Evolutionary conservation across 2,329 filamentous ascomycete genomes (phyloP).

Genomic region (Colletotrichum trifolii): DNA sequence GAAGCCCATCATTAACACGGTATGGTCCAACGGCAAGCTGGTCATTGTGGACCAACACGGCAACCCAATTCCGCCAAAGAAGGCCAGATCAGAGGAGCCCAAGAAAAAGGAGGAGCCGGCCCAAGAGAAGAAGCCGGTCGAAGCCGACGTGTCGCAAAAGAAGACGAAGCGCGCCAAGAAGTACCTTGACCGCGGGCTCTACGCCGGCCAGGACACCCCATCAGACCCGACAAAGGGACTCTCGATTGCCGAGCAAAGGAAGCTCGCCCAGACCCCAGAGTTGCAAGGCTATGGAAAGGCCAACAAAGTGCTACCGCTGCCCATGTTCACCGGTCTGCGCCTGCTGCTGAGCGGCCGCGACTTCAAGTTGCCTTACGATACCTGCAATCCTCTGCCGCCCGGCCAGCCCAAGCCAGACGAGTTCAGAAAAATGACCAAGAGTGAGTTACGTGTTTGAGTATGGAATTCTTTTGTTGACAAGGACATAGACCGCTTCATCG

Average conservation of each 20-base stretch:
- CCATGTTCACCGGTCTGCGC: slow-evolving; percentile 81
- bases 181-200: slow-evolving; percentile 86
- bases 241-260: slow-evolving; percentile 62
- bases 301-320: slow-evolving; percentile 74
- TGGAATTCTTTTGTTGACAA: slow-evolving; percentile 6
- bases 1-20: slow-evolving; percentile 65
- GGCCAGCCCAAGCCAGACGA: slow-evolving; percentile 93
- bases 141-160: slow-evolving; percentile 47
- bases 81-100: slow-evolving; percentile 40
- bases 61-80: slow-evolving; percentile 42
- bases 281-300: slow-evolving; percentile 57
- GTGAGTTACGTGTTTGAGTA: slow-evolving; percentile 62
- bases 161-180: slow-evolving; percentile 71
- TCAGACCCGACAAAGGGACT: slow-evolving; percentile 60
- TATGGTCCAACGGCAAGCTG: slow-evolving; percentile 75
- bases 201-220: slow-evolving; percentile 79
- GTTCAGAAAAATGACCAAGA: slow-evolving; percentile 92
- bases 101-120: slow-evolving; percentile 38
- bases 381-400: slow-evolving; percentile 87
- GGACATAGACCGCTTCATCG: slow-evolving; percentile 80
- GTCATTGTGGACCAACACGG: slow-evolving; percentile 59
- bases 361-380: slow-evolving; percentile 89
- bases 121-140: slow-evolving; percentile 46
- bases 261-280: slow-evolving; percentile 59
- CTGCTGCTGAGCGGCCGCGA: slow-evolving; percentile 78